These are phyloP conservation scores for Porphyra umbilicalis DNA, from an alignment of 31 red algal genomes.

Conservation along the genomic window DNA sequence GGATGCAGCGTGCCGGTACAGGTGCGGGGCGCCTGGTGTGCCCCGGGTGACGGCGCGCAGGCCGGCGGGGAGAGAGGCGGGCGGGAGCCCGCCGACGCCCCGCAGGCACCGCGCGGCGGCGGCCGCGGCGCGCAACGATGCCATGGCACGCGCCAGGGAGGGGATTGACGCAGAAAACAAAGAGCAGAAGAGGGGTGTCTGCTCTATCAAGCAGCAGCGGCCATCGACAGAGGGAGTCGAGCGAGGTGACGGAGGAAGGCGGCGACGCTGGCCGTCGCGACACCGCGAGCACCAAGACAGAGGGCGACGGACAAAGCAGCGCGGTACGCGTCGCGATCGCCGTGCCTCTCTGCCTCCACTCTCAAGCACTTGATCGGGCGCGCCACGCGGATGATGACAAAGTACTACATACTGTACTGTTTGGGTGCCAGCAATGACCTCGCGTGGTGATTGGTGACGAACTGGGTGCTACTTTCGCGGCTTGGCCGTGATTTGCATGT, in stretches of 20 bases:
- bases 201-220: background rate
- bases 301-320: background rate
- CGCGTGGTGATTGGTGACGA: constrained; percentile 2
- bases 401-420: too few species aligned
- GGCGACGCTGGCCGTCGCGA: background rate
- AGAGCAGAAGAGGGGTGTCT: background rate
- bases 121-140: constrained; percentile 14
- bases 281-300: background rate
- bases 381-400: background rate
- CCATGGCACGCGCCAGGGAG: constrained; percentile 21
- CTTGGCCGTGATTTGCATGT: constrained; percentile 10
- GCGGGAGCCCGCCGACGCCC: background rate
- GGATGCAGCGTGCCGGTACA: background rate
- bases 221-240: background rate
- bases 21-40: background rate
- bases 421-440: background rate
- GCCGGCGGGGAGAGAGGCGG: background rate
- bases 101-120: constrained; percentile 3
- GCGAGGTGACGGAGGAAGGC: background rate
- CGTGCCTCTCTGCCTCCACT: background rate
- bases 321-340: background rate
- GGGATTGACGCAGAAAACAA: constrained; percentile 9
- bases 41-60: constrained; percentile 8
- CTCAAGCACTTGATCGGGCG: background rate
- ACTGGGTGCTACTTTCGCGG: constrained; percentile 4